Evolutionary conservation across 768 basidiomycete genomes (phyloP), one percentile per base, ranked within the genome.

Genomic region (Trametes maxima): DNA sequence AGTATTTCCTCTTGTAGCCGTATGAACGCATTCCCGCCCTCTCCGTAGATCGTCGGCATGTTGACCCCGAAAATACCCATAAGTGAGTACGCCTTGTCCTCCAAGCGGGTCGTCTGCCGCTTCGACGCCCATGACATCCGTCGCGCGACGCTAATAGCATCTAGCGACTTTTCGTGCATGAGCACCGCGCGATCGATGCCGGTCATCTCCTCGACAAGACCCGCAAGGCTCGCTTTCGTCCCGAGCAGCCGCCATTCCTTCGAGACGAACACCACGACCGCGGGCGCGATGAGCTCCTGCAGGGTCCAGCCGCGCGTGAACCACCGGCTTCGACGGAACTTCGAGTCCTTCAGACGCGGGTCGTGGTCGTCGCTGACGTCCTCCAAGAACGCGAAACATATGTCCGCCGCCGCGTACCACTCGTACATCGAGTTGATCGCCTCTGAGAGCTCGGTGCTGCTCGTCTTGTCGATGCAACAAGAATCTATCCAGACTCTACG

Each of bases 371-470:
- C 58, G 21, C 47, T 40, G 33, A 64, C 62, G 37, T 59, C 62
- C 19, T 45, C 62, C n/a, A 64, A 54, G 42, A 51, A 52, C 7
- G 62, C 57, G 36, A 59, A 64, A 49, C 62, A 59, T 2, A 64
- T 37, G 37, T 64, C 62, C 48, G 62, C 62, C 25, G 62, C 62
- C 5, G 62, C 62, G 52, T 63, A 63, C 51, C 56, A 63, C 51
- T 53, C 61, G 57, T 53, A 63, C 61, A 63, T 63, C 6, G 61
- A 63, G 61, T 63, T 63, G 61, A 63, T 57, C 19, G 62, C 63
- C 58, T 64, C 63, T 17, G 57, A 59, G 17, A 64, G 63, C 48
- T 59, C 58, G 3, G 42, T 47, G 36, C 63, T 60, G 58, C 63
- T 64, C 24, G 59, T 57, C 59, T 64, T 64, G 63, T 64, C 54